Base-by-base conservation (phyloP, 257 asterid genomes). In the Craterostigma plantagineum region DNA sequence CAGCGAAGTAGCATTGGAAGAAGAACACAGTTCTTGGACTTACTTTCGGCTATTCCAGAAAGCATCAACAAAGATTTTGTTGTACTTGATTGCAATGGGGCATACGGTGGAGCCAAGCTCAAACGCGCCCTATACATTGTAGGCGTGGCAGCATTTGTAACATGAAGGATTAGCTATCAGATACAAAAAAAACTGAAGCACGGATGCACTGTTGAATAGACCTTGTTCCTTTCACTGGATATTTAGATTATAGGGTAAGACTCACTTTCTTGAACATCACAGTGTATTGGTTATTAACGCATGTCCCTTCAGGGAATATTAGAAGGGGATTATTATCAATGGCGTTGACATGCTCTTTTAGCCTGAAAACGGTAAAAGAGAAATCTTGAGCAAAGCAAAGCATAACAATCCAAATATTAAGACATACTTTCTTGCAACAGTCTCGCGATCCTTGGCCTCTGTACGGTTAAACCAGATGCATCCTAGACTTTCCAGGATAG, bases 401-500 rank as follows among this genome's bases (percentile, higher is more conserved):
- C 1, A 15, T 41, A 17, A 41, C 7, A 34, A 36, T 36, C 14
- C 12, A 36, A 1, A 36, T 36, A 36, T 36, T 10, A 36, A 36
- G 11, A 55, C 91, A 40, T 77, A 90, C 99, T 80, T 90, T 68
- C 67, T 65, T 34, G 99, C 76, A 10, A 90, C 92, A 65, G 71
- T 77, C 69, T 73, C 94, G 63, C 99, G 96, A 63, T 90, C 99
- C 67, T 79, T 90, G 53, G 94, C 64, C 67, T 83, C 99, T 40
- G 96, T 58, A 44, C 99, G 96, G 60, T 90, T 75, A 75, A 90
- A 90, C 99, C 99, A 90, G 75, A 90, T 83, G 51, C 96, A 83
- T 54, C 99, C 99, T 42, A 90, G 70, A 67, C 96, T 76, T 61
- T 90, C 99, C 69, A 83, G 61, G 53, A 90, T 90, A 52, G 96